These are phyloP conservation scores for Suillus discolor DNA, from an alignment of 768 basidiomycete species.

Conservation along the genomic window DNA sequence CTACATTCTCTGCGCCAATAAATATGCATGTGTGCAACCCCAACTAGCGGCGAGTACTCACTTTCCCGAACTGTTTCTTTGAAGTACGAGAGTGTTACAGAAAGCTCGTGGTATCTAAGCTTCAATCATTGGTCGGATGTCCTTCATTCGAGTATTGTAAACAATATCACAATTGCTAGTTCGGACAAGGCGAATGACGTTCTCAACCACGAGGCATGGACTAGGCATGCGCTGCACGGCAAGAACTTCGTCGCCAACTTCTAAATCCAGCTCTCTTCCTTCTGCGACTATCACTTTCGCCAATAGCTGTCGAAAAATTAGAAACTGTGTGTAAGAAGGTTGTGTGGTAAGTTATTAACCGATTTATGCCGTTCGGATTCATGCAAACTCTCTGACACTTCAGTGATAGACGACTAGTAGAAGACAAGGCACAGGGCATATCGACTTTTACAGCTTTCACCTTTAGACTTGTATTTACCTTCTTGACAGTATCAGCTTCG, in stretches of 20 bases:
- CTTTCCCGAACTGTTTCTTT: not conserved
- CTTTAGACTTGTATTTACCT: no score
- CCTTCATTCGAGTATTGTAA: not conserved
- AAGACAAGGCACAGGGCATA: no score
- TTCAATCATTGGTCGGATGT: not conserved
- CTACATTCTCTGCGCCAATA: not conserved
- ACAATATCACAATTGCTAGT: not conserved
- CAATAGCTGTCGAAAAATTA: not conserved
- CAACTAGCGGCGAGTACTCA: not conserved
- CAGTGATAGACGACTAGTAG: not conserved
- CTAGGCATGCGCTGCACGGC: not conserved
- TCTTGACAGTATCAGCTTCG: no score
- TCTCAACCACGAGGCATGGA: not conserved
- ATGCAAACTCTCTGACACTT: not conserved
- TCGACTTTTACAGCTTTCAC: no score
- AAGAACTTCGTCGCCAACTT: not conserved
- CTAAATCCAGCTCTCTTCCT: not conserved
- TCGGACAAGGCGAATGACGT: not conserved
- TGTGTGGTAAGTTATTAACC: not conserved
- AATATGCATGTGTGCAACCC: not conserved
- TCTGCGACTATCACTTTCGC: not conserved
- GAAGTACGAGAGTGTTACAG: not conserved
- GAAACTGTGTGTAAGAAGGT: not conserved
- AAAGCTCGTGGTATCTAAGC: not conserved
- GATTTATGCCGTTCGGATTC: not conserved